These are phyloP conservation scores for Thuidium tamariscinum DNA, from an alignment of 225 moss, liverwort and hornwort species.

Conservation along the genomic window DNA sequence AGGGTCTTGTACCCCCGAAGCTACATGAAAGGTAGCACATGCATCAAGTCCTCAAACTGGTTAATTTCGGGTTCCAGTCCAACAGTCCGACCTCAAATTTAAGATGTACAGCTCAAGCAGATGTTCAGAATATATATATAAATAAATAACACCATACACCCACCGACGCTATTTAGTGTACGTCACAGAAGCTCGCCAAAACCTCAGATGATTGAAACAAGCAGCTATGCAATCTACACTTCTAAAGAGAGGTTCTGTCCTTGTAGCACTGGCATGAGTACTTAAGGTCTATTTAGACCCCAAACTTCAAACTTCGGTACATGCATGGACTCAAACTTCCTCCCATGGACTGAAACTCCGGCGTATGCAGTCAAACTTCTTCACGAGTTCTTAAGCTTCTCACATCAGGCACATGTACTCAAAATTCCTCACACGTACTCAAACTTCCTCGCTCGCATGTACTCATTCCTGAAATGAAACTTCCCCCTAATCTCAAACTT, in stretches of 20 bases:
- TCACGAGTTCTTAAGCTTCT: no score
- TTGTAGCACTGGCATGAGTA: background rate
- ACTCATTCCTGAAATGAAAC: background rate
- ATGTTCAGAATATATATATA: no score
- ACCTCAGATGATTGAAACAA: background rate
- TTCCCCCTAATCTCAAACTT: background rate
- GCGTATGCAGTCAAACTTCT: no score
- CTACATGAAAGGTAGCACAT: background rate
- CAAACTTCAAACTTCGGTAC: no score
- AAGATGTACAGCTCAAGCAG: background rate
- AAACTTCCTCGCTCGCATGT: background rate
- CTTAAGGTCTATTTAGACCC: no score
- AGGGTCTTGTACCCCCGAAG: conserved; percentile 48
- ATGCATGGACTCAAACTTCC: no score
- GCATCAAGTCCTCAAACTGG: background rate
- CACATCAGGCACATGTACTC: no score
- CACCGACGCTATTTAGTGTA: no score
- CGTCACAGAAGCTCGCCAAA: background rate
- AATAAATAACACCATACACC: background rate
- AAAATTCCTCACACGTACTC: background rate
- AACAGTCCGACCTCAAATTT: background rate
- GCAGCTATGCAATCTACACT: background rate
- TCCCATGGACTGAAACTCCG: no score
- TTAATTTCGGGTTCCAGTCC: no score
- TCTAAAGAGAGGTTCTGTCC: background rate